Evolutionary conservation across 2,329 filamentous ascomycete species (phyloP), one percentile per base, ranked within the genome.

Genomic region (Epichloe baconii): DNA sequence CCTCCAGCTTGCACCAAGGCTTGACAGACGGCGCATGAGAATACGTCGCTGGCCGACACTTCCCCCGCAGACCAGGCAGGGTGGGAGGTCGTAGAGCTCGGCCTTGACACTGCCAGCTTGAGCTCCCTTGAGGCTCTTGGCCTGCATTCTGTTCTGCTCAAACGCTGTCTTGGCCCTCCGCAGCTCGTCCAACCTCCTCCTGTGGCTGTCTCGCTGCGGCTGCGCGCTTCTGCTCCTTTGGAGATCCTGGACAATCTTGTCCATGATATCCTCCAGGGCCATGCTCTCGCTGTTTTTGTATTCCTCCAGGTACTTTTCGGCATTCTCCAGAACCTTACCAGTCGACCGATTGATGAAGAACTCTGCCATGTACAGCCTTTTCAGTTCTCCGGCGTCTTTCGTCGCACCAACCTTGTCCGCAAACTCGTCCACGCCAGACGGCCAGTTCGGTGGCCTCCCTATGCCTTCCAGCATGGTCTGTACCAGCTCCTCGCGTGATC

Each of bases 81-180:
- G 60, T 2, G 71, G 68, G 3, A 71, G 58, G 1, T 65, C 55
- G 53, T 70, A 65, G 8, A 71, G 58, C 48, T 67, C 60, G 36
- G 67, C 62, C 3, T 58, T 61, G 21, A 62, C 56, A 26, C 54
- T 53, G 21, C 56, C 54, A 48, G 56, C 60, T 44, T 67, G 61
- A 50, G 60, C 59, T 51, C 59, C 58, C 42, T 58, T 61, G 48
- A 58, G 66, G 58, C 59, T 61, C 63, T 67, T 69, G 61, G 58
- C 65, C 60, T 63, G 65, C 55, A 57, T 63, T 59, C 61, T 69
- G 58, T 67, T 67, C 57, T 70, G 72, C 58, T 75, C 73, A 64
- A 74, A 72, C 8, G 73, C 72, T 52, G 67, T 71, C 58, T 70
- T 74, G 31, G 74, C 74, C 52, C 74, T 65, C 17, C 66, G 67